Evolutionary conservation across 768 basidiomycete species (phyloP), one percentile per base, ranked within the genome.

Genomic region (Tylopilus subfusipes): DNA sequence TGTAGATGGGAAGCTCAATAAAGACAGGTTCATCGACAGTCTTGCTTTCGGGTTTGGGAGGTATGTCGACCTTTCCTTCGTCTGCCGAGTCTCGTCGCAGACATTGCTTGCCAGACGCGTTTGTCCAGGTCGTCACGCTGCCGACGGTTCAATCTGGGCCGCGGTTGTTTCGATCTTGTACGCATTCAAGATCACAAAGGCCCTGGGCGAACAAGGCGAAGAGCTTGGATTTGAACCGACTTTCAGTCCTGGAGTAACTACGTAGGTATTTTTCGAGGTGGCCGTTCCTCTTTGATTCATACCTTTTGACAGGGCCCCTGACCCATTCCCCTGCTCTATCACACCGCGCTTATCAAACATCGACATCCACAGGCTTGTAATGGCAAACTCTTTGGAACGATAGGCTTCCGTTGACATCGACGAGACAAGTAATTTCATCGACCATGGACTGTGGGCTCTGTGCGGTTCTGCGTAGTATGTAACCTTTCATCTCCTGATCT

Each of bases 81-180:
- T 21, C 18, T 8, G 1, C 25, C 7, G 3, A 13, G 21, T 5
- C 3, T 22, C 7, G 16, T 42, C 27, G 3, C 51, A 21, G 9
- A 61, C 19, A 12, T 34, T 34, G 42, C 9, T 50, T 12, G 11
- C 27, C 46, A 69, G 67, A 36, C 58, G 68, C 4, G 33, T 63
- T 16, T 75, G 72, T 48, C 68, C 72, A 18, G 73, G 75, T 9
- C 59, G 61, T 13, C 55, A 68, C 48, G 22, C 60, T n/a, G 72
- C 72, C 1, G 66, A 69, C n/a, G 52, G 44, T 27, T 63, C 61
- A 4, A 25, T 72, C n/a, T 76, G 68, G 71, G 59, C 55, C 24
- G 54, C 58, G 16, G 63, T 71, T 25, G 68, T 60, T 12, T 63
- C 55, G 10, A 55, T 71, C 30, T 52, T 76, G 30, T 54, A 60